phyloP scores from a whole-genome alignment of 768 basidiomycete genomes.

The Suillus clintonianus region DNA sequence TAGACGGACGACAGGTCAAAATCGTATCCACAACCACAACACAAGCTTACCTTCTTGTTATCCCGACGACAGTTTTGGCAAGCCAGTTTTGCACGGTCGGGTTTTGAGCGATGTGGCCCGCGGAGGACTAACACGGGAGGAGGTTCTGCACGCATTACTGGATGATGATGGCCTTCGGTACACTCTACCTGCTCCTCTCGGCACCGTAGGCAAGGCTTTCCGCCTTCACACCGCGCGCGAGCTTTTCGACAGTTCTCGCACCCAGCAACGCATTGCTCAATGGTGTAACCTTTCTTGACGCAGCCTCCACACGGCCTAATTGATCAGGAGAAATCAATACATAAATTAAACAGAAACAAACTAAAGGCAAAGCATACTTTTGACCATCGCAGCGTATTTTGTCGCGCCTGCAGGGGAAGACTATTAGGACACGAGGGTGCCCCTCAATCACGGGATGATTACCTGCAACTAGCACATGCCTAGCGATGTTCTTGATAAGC shows the following conservation, averaged over 20 bases:
- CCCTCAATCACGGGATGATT: background rate
- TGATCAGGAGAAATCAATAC: background rate
- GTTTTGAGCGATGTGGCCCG: conserved; percentile 28
- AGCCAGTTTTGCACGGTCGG: conserved; percentile 59
- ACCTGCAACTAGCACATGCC: conserved; percentile 67
- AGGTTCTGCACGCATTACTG: conserved; percentile 24
- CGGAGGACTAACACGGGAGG: conserved; percentile 26
- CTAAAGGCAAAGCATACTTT: conserved; percentile 35
- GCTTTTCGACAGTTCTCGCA: conserved; percentile 60
- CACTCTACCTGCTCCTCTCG: conserved; percentile 43
- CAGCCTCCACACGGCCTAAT: conserved; percentile 61
- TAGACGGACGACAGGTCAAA: conserved; percentile 20
- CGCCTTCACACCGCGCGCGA: conserved; percentile 44
- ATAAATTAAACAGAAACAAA: background rate
- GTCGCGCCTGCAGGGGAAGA: conserved; percentile 45
- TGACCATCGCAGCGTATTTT: conserved; percentile 62
- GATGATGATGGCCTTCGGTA: conserved; percentile 39
- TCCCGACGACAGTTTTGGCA: conserved; percentile 63
- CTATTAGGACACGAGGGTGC: background rate
- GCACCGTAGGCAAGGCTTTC: conserved; percentile 38
- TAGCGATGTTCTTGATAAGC: conserved; percentile 24
- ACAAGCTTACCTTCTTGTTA: conserved; percentile 57
- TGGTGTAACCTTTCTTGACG: conserved; percentile 51
- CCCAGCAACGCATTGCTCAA: conserved; percentile 60
- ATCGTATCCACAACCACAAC: background rate